Base-by-base conservation (phyloP, 495 filamentous ascomycete genomes). In the Podospora pseudopauciseta region DNA sequence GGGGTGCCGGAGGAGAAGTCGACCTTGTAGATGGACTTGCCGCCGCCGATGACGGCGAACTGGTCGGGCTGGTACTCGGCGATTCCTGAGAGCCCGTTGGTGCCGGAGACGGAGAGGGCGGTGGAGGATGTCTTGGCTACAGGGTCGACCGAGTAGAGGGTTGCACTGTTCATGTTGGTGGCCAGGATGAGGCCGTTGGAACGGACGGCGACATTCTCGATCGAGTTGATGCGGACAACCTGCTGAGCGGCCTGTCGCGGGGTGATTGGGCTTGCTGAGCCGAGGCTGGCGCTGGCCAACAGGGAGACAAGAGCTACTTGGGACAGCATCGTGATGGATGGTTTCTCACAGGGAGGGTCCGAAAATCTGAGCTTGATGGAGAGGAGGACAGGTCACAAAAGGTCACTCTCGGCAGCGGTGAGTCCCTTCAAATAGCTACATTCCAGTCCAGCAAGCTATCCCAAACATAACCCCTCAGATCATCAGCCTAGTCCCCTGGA, bases 151-250 rank as follows among this genome's bases (percentile, higher is more conserved):
- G 75, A 19, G 70, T 78, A 74, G 58, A 80, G 69, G 23, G 69
- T 75, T n/a, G 75, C 68, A 55, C 64, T 68, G 69, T 77, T 81
- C 70, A 80, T 75, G 68, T 78, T 74, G 19, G 81, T 81, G 9
- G 80, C 73, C 3, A 85, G 77, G 67, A 85, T 72, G 39, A 78
- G 76, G 28, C 81, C 80, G 64, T 81, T 80, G 39, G 80, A 66
- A 15, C 82, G 81, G 26, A 83, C 76, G 26, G 83, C 82, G 11
- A 84, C 70, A 65, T 85, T 85, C 57, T 84, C 83, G 57, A 81
- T 57, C 65, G 77, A 83, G 34, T 72, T 75, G 60, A 78, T 69
- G 11, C 67, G 66, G 55, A 78, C 74, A 20, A 79, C 74, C 59
- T 79, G 77, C 0, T 70, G 67, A 0, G 74, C 75, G 18, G 39